These are phyloP conservation scores for Jamesozyma piceae DNA, from an alignment of 805 yeast genomes.

Conservation along the genomic window DNA sequence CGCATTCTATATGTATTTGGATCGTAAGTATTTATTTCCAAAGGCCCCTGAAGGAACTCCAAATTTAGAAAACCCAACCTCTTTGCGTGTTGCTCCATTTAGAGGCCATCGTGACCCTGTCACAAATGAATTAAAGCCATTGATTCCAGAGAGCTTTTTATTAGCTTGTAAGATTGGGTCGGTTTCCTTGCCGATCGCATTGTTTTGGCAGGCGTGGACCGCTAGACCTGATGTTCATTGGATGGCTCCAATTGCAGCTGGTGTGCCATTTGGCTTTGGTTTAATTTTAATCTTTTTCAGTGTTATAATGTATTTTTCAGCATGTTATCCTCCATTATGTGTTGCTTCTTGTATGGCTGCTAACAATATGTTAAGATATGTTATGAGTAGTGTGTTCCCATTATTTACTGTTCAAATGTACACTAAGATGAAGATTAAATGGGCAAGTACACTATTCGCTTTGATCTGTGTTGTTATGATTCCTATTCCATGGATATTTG, in stretches of 20 bases:
- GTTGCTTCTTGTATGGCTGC: conserved; percentile 90
- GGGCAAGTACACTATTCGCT: conserved; percentile 67
- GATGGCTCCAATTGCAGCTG: conserved; percentile 70
- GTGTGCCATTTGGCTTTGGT: conserved; percentile 71
- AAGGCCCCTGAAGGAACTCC: conserved; percentile 53
- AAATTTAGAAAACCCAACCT: conserved; percentile 32
- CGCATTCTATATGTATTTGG: conserved; percentile 39
- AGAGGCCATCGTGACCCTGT: conserved; percentile 39
- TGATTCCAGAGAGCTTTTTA: conserved; percentile 53
- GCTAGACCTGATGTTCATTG: conserved; percentile 53
- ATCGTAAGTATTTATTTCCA: conserved; percentile 42
- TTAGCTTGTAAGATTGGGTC: conserved; percentile 60
- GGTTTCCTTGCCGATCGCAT: conserved; percentile 51
- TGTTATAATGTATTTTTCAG: conserved; percentile 56
- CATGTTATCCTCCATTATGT: conserved; percentile 62
- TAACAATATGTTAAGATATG: conserved; percentile 67
- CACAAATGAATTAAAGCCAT: conserved; percentile 45
- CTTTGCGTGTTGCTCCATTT: conserved; percentile 20
- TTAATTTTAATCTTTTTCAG: conserved; percentile 63
- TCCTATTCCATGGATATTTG: conserved; percentile 68
- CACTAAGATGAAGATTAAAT: conserved; percentile 50
- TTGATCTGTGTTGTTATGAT: conserved; percentile 60
- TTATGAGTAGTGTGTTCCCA: conserved; percentile 76
- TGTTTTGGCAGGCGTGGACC: conserved; percentile 82
- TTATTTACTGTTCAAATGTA: conserved; percentile 82